Evolutionary conservation across 345 rosid species (phyloP).

Genomic region (Pelargonium nanum): DNA sequence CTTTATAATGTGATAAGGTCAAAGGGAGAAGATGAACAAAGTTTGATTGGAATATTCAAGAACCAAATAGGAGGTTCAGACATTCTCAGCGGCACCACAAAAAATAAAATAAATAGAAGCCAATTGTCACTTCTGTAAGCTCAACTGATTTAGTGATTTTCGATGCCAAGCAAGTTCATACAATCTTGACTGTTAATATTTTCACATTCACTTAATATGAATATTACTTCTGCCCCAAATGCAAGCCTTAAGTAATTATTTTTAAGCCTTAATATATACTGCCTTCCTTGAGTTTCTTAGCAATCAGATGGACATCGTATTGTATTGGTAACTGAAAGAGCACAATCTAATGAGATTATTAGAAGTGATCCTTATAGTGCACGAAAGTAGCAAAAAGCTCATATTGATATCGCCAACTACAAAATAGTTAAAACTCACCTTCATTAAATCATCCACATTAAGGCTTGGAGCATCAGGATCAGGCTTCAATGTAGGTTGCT

Average conservation of each 20-base stretch:
- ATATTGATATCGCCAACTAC: constrained; percentile 1
- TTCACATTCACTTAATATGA: not conserved
- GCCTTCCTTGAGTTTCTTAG: not conserved
- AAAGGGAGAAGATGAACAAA: no score
- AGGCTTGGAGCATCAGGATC: constrained; percentile 28
- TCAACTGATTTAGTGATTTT: not conserved
- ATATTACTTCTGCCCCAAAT: not conserved
- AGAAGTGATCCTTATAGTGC: not conserved
- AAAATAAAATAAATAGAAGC: not conserved
- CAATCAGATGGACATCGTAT: not conserved
- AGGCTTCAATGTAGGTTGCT: constrained; percentile 28
- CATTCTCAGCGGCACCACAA: not conserved
- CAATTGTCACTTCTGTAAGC: not conserved
- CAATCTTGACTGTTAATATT: not conserved
- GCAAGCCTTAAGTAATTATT: not conserved
- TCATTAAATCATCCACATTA: constrained; percentile 22
- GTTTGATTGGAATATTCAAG: no score
- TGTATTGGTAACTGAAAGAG: no score
- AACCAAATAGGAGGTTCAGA: not conserved
- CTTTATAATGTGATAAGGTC: no score
- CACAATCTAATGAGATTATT: no score
- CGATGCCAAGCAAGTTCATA: not conserved
- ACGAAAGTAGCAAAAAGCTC: not conserved
- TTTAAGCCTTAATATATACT: not conserved
- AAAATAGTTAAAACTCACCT: constrained; percentile 21